These are phyloP conservation scores for Penicillium tannophilum DNA, from an alignment of 495 filamentous ascomycete species.

Conservation along the genomic window DNA sequence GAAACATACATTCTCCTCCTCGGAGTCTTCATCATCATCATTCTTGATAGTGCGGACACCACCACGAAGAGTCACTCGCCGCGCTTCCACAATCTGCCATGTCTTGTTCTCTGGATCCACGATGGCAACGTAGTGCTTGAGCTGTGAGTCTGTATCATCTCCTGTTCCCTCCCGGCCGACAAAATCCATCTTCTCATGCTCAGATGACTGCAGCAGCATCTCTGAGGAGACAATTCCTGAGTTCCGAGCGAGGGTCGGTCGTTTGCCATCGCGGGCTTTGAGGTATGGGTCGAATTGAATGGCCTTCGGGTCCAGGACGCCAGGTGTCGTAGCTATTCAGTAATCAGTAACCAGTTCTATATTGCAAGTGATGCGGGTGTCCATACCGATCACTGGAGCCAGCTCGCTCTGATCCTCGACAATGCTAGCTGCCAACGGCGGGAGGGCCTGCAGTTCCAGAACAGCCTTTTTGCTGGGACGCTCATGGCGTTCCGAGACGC, in stretches of 20 bases:
- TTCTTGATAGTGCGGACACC: constrained; percentile 56
- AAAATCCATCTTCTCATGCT: constrained; percentile 79
- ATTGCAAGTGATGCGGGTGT: neutral
- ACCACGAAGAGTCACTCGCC: constrained; percentile 71
- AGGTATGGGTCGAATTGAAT: constrained; percentile 65
- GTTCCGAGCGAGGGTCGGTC: constrained; percentile 43
- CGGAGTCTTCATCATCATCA: constrained; percentile 44
- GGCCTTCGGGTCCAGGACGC: constrained; percentile 58
- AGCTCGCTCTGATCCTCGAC: constrained; percentile 58
- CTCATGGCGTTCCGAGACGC: constrained; percentile 54
- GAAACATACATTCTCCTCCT: constrained; percentile 37
- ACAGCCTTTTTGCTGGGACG: constrained; percentile 66
- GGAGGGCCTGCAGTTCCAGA: constrained; percentile 46
- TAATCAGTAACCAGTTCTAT: constrained; percentile 13
- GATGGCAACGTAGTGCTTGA: constrained; percentile 87
- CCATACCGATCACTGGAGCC: constrained; percentile 60
- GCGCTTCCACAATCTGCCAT: constrained; percentile 74
- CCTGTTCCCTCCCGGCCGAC: constrained; percentile 69
- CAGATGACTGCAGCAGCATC: constrained; percentile 76
- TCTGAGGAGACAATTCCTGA: constrained; percentile 52
- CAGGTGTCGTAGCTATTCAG: constrained; percentile 66
- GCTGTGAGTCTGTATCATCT: constrained; percentile 60
- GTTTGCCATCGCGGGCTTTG: constrained; percentile 48
- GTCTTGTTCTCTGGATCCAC: constrained; percentile 73
- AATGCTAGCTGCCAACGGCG: constrained; percentile 56